Conservation (phyloP, 169 alveolate species). For the Haemoproteus tartakovskyi region DNA sequence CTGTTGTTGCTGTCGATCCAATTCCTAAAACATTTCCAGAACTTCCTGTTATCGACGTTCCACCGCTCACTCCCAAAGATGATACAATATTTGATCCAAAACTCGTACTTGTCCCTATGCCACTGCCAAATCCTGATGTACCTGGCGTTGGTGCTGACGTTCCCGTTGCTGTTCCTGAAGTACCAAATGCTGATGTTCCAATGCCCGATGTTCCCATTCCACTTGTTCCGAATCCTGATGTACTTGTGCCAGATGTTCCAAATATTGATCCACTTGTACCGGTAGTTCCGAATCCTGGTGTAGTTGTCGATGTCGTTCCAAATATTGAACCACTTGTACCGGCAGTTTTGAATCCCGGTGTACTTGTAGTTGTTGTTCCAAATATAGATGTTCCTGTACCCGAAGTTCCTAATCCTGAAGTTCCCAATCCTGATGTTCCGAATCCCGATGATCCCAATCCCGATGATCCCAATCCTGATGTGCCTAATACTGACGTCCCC, state of each 20-base stretch:
- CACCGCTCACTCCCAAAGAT: background rate
- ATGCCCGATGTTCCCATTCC: background rate
- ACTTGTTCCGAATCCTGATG: background rate
- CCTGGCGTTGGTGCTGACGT: conserved; percentile 11
- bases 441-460: background rate
- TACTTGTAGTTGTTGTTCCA: background rate
- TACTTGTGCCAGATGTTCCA: background rate
- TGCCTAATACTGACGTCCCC: too few relatives aligned
- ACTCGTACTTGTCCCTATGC: background rate
- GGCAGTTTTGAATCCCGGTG: background rate
- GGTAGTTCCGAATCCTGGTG: background rate
- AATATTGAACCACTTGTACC: background rate
- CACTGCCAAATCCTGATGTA: background rate
- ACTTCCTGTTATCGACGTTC: background rate
- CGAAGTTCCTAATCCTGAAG: background rate
- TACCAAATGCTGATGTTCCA: background rate
- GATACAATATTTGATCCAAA: too few relatives aligned
- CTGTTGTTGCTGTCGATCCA: too few relatives aligned
- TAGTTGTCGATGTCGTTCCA: background rate
- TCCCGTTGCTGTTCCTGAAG: background rate
- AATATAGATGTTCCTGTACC: background rate
- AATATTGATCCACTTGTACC: background rate
- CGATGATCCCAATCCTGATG: too few relatives aligned
- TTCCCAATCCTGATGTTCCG: background rate
- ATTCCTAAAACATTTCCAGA: conserved; percentile 24